These are phyloP conservation scores for Cystoderma amianthinum DNA, from an alignment of 768 basidiomycete genomes.

Conservation along the genomic window DNA sequence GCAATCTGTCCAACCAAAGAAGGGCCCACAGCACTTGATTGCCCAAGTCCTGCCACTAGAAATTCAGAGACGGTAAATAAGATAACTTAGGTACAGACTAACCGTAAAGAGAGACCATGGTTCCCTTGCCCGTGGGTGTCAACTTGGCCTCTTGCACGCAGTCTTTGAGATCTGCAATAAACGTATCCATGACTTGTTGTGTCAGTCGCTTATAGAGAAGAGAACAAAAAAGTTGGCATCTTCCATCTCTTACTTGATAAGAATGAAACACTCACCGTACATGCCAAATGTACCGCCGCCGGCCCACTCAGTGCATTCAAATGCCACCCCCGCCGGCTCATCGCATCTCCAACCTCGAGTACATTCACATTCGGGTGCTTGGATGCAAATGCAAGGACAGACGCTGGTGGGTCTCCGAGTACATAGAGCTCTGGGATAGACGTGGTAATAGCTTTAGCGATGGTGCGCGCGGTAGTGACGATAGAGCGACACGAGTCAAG, in stretches of 20 bases:
- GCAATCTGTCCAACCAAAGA: conserved; percentile 74
- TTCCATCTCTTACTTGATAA: no score
- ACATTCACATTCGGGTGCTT: conserved; percentile 57
- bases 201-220: conserved; percentile 59
- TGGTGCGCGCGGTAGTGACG: conserved; percentile 63
- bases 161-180: conserved; percentile 80
- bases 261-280: conserved; percentile 61
- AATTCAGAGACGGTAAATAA: conserved; percentile 8
- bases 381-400: conserved; percentile 85
- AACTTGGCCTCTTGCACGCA: conserved; percentile 66
- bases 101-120: conserved; percentile 93
- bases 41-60: conserved; percentile 85
- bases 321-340: conserved; percentile 87
- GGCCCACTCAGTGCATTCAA: conserved; percentile 78
- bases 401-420: conserved; percentile 84
- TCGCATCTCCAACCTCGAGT: conserved; percentile 86
- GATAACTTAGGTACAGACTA: conserved; percentile 18
- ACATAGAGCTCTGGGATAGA: conserved; percentile 82
- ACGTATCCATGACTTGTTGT: conserved; percentile 64
- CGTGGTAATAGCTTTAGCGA: conserved; percentile 57
- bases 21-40: conserved; percentile 77
- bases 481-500: conserved; percentile 79
- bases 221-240: no score
- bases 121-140: conserved; percentile 63
- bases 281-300: conserved; percentile 86